Conservation (phyloP, 495 filamentous ascomycete genomes). For the Neurospora sp. region DNA sequence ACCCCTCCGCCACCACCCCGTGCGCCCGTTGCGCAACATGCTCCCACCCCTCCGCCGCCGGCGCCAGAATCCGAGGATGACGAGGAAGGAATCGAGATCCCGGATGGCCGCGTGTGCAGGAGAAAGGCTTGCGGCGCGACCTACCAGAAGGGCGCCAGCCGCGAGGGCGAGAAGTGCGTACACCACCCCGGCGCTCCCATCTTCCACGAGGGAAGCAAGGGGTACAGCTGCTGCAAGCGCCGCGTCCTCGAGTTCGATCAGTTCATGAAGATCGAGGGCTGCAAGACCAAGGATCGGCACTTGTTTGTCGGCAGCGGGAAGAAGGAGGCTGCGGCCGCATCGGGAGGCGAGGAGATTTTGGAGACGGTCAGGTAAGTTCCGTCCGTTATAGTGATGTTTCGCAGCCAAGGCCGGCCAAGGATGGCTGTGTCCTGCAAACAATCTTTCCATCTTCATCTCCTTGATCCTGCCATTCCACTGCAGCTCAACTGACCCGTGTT, state of each 20-base stretch:
- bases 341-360: constrained; percentile 47
- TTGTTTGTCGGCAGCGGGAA: constrained; percentile 78
- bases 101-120: constrained; percentile 64
- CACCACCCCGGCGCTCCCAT: constrained; percentile 81
- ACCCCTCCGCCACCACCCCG: constrained; percentile 34
- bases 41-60: constrained; percentile 52
- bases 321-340: constrained; percentile 35
- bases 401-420: constrained; percentile 23
- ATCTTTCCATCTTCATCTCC: constrained; percentile 7
- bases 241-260: constrained; percentile 94
- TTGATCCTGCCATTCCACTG: constrained; percentile 1
- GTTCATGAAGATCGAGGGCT: constrained; percentile 91
- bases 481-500: constrained; percentile 7
- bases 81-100: constrained; percentile 60
- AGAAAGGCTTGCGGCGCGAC: constrained; percentile 58
- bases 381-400: constrained; percentile 4
- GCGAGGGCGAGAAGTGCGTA: constrained; percentile 70
- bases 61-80: constrained; percentile 79
- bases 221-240: constrained; percentile 93
- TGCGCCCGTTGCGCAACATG: constrained; percentile 43
- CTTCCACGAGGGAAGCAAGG: constrained; percentile 97
- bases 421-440: constrained; percentile 19
- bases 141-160: constrained; percentile 48
- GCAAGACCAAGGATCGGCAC: constrained; percentile 70
- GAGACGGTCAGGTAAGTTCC: constrained; percentile 57